phyloP scores from a whole-genome alignment of 495 filamentous ascomycete genomes.

The Penicillium steckii region DNA sequence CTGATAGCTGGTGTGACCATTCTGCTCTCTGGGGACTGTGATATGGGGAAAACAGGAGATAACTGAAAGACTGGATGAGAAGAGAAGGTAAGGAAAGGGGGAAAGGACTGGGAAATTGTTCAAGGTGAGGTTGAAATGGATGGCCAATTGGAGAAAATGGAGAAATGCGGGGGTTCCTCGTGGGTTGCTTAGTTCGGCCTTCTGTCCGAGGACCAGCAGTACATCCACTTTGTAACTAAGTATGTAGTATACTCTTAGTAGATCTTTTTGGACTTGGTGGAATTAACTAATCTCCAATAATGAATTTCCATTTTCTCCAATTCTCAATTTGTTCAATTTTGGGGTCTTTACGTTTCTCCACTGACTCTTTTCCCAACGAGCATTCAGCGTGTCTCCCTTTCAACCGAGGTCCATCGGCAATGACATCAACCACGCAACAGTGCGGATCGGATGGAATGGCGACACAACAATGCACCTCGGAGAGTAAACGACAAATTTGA shows the following conservation, averaged over 20 bases:
- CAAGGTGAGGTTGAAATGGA: background rate
- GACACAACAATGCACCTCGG: background rate
- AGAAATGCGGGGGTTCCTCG: conserved; percentile 24
- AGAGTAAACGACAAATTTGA: background rate
- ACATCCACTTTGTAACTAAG: too few species aligned
- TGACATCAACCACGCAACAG: conserved; percentile 5
- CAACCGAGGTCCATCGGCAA: conserved; percentile 11
- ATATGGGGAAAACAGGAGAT: conserved; percentile 8
- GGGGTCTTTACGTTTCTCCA: background rate
- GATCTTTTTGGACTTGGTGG: too few species aligned
- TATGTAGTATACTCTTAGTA: too few species aligned
- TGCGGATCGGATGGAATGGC: too few species aligned
- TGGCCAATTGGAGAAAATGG: conserved; percentile 26
- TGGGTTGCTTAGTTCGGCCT: conserved; percentile 16
- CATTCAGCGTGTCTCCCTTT: background rate
- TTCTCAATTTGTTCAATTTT: background rate
- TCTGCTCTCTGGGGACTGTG: conserved; percentile 7
- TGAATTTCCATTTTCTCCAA: background rate
- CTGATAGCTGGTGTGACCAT: conserved; percentile 57
- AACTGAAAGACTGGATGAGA: background rate
- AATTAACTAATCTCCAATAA: background rate
- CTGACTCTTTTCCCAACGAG: background rate
- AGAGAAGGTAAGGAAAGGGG: background rate
- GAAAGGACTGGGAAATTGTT: conserved; percentile 14
- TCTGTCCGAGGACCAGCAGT: conserved; percentile 16